Base-by-base conservation (phyloP, 2,329 filamentous ascomycete genomes). In the Alternaria metachromatica region DNA sequence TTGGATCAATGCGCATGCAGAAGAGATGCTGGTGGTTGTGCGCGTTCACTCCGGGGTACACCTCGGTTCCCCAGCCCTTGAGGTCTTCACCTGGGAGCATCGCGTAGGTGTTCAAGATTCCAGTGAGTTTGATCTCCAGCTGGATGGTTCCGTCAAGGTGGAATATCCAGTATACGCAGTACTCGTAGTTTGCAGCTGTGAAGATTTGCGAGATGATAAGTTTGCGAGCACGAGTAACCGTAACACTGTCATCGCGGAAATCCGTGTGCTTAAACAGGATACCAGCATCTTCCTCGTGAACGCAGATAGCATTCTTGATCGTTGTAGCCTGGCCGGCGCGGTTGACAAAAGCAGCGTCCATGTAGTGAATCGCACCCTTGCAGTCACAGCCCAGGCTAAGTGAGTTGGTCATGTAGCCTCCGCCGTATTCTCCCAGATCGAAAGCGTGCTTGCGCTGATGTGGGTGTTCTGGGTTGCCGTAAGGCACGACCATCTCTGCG, bases 21-120 rank as follows among this genome's bases (percentile, higher is more conserved):
- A 97, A 97, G 30, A 97, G 86, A 80, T 97, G 94, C 81, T 97
- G 94, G 80, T 97, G 94, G 83, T 97, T 97, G 82, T 97, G 94
- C 0, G 94, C 94, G 75, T 97, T 97, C 75, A 97, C 93, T 44
- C 92, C 90, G 0, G 93, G 92, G 75, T 95, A 96, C 9, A 97
- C 94, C 79, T 97, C 90, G 0, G 94, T 97, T 60, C 94, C 94
- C 92, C 93, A 97, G 63, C 92, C 93, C 28, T 92, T 84, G 9
- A 92, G 91, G 67, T 96, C 92, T 80, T 97, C 94, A 50, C 88
- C 92, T 0, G 90, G 88, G 71, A 89, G 88, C 85, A 97, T 90
- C 25, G 89, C 84, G 73, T 97, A 97, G 0, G 94, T 97, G 85
- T 97, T 97, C 58, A 97, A 84, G 77, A 97, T 97, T 56, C 94